These are phyloP conservation scores for Penicillium sp. DNA, from an alignment of 2,329 filamentous ascomycete genomes.

Conservation along the genomic window DNA sequence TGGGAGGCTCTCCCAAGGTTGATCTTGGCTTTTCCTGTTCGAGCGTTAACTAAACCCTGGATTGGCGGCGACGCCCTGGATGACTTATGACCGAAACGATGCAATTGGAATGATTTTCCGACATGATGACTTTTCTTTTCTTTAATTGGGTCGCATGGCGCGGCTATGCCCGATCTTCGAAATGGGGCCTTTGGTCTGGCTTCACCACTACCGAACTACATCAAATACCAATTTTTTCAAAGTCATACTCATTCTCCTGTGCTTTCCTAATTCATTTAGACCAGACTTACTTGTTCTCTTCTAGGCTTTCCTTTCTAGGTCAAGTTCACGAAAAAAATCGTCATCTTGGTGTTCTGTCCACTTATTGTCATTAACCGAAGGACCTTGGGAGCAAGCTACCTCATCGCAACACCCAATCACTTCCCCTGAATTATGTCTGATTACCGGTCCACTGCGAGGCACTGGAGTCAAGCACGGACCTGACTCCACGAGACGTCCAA, in stretches of 20 bases:
- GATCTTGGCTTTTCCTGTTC: slow-evolving; percentile 1
- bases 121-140: background rate
- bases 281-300: background rate
- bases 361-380: slow-evolving; percentile 10
- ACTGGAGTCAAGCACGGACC: slow-evolving; percentile 1
- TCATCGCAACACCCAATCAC: slow-evolving; percentile 13
- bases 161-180: background rate
- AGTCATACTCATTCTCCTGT: background rate
- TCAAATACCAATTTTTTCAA: background rate
- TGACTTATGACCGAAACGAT: slow-evolving; percentile 10
- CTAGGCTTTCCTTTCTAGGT: background rate
- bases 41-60: slow-evolving; percentile 8
- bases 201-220: background rate
- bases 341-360: slow-evolving; percentile 2
- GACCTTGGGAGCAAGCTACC: slow-evolving; percentile 21
- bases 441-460: slow-evolving; percentile 1
- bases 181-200: background rate
- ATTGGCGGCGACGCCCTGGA: slow-evolving; percentile 18
- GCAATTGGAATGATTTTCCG: slow-evolving; percentile 2
- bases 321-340: background rate
- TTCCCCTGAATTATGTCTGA: background rate
- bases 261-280: background rate
- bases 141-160: slow-evolving; percentile 2
- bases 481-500: background rate
- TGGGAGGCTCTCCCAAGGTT: background rate